Conservation (phyloP, 352 stramenopile genomes). For the Globisporangium camurandrum region DNA sequence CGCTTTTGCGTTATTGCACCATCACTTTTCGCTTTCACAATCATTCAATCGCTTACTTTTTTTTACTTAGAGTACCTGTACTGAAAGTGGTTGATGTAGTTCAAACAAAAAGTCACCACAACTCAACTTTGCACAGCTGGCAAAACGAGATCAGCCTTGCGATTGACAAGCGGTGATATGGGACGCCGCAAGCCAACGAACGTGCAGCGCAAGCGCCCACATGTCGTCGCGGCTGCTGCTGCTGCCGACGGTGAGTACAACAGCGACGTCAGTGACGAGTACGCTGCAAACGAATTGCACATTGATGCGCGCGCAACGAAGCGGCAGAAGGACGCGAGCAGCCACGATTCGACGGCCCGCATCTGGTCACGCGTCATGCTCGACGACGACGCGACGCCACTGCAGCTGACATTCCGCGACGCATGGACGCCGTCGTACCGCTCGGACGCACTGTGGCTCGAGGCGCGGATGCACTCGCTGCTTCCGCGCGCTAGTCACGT, state of each 20-base stretch:
- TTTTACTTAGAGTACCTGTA: too few species aligned
- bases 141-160: too few species aligned
- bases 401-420: slow-evolving; percentile 11
- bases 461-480: background rate
- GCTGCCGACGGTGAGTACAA: background rate
- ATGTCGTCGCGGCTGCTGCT: background rate
- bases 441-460: slow-evolving; percentile 7
- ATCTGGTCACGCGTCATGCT: background rate
- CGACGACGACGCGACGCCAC: background rate
- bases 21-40: too few species aligned
- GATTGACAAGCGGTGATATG: too few species aligned
- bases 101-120: too few species aligned
- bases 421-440: slow-evolving; percentile 6
- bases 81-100: too few species aligned
- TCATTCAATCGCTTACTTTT: too few species aligned
- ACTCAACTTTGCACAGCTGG: too few species aligned
- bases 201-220: slow-evolving; percentile 20
- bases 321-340: background rate
- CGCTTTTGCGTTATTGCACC: too few species aligned
- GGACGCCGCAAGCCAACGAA: slow-evolving; percentile 21
- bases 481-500: background rate
- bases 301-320: background rate
- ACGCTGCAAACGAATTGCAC: background rate
- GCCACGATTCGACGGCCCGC: slow-evolving; percentile 3
- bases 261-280: background rate